Evolutionary conservation across 495 filamentous ascomycete genomes (phyloP).

Genomic region (Terfezia boudieri): DNA sequence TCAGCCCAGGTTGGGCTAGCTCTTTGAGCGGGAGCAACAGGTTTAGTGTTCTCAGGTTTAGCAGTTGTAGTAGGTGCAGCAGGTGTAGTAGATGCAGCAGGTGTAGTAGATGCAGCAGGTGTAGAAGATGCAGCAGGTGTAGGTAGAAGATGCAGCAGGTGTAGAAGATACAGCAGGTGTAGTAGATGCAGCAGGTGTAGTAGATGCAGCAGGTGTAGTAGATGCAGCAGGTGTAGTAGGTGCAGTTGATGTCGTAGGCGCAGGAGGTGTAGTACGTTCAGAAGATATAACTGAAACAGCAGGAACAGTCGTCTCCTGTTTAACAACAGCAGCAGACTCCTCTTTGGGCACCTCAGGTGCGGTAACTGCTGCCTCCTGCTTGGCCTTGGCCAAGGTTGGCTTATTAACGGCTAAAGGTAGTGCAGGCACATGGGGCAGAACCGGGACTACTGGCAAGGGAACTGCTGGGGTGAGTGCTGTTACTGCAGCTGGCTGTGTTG

Average conservation of each 20-base stretch:
- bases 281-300: neutral
- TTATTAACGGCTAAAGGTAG: neutral
- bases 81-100: conserved; percentile 1
- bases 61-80: neutral
- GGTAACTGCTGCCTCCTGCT: neutral
- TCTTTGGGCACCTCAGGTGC: neutral
- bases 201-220: neutral
- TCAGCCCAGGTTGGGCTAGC: conserved; percentile 15
- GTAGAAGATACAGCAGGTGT: conserved; percentile 1
- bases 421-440: neutral
- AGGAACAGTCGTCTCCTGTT: neutral
- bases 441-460: neutral
- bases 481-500: neutral
- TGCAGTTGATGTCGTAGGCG: neutral
- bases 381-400: neutral
- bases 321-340: too few species aligned
- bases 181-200: neutral
- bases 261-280: neutral
- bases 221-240: conserved; percentile 1
- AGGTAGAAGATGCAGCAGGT: too few species aligned
- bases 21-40: conserved; percentile 18
- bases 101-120: neutral
- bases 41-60: neutral
- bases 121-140: neutral
- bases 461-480: neutral